Evolutionary conservation across 2,329 filamentous ascomycete species (phyloP), one percentile per base, ranked within the genome.

Genomic region (Colletotrichum sp.): DNA sequence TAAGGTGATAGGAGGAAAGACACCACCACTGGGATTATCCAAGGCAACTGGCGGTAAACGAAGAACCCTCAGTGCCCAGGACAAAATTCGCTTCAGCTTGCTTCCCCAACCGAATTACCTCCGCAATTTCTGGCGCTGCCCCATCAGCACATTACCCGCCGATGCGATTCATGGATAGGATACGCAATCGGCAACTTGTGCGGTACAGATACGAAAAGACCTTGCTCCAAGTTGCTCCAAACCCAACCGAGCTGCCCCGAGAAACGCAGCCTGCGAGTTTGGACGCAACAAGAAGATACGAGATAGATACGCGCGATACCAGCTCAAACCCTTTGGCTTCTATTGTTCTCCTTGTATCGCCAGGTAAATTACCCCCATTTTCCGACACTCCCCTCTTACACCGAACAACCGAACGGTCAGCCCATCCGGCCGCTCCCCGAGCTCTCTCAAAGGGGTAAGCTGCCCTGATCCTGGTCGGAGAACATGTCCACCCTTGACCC

Each of bases 381-480:
- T 44, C 68, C 68, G 39, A n/a, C 30, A 24, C 59, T 24, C 36
- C 34, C 26, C 39, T 16, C 32, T 22, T 65, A 73, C 34, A 75
- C 69, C 73, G 57, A 75, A 32, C 64, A 48, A 22, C 64, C 44
- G 69, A 68, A 75, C 70, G 44, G 70, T 64, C 73, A 73, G 57
- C 73, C 57, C 64, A 68, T 63, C 55, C 59, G 70, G 70, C 64
- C 59, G 57, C 44, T 67, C 39, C 18, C 70, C 70, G 70, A 72
- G 70, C 30, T 60, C 69, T 72, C 69, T 68, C 52, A 75, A 68
- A 68, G 73, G 55, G 73, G 69, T 32, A 63, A 75, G 26, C 36
- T 36, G 55, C 48, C 64, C 59, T 60, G 48, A 75, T 57, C 73
- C 69, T 60, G 30, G 69, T 63, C 71, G 15, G 48, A 39, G 60